A percentile compares a stretch with the other conserved stretches of the same genome.
Evolutionary conservation across 2,329 filamentous ascomycete genomes (phyloP).

Genomic region (Ramularia endophylla): DNA sequence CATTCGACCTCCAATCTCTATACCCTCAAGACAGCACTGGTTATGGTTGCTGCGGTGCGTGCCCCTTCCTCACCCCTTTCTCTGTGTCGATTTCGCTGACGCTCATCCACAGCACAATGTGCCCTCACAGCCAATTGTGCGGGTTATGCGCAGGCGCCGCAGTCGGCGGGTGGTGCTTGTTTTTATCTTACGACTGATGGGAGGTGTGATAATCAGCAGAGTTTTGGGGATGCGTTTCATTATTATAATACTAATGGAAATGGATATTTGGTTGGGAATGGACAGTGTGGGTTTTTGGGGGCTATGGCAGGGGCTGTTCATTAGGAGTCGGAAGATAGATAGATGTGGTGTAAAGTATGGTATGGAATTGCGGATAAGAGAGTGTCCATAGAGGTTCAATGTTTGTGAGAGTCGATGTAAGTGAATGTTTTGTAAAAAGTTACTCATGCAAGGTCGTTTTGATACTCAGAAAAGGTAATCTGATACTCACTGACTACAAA

Average conservation of each 20-base stretch:
- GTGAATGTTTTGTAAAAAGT: too few species aligned
- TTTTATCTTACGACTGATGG: conserved; percentile 5
- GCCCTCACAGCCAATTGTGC: conserved; percentile 5
- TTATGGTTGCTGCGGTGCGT: conserved; percentile 1
- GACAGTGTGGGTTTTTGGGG: conserved; percentile 7
- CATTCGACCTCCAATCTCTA: conserved; percentile 6
- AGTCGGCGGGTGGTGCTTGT: neutral
- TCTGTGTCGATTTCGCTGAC: neutral
- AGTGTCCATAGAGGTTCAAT: too few species aligned
- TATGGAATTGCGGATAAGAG: too few species aligned
- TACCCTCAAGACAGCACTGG: conserved; percentile 4
- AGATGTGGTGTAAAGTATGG: too few species aligned
- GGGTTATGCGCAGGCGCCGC: conserved; percentile 5
- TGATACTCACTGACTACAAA: too few species aligned
- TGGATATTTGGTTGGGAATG: conserved; percentile 9
- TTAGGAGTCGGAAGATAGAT: too few species aligned
- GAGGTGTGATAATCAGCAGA: conserved; percentile 2
- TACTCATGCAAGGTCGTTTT: too few species aligned
- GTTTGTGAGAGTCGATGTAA: too few species aligned
- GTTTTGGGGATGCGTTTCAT: conserved; percentile 4
- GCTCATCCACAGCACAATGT: neutral
- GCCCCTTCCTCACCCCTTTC: neutral
- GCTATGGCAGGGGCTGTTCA: conserved; percentile 3
- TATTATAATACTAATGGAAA: conserved; percentile 5
- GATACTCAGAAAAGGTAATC: too few species aligned